A percentile compares a stretch with the other conserved stretches of the same genome.
These are phyloP conservation scores for Trebouxiophyceae sp. DNA, from an alignment of 163 green algal genomes.

Conservation along the genomic window DNA sequence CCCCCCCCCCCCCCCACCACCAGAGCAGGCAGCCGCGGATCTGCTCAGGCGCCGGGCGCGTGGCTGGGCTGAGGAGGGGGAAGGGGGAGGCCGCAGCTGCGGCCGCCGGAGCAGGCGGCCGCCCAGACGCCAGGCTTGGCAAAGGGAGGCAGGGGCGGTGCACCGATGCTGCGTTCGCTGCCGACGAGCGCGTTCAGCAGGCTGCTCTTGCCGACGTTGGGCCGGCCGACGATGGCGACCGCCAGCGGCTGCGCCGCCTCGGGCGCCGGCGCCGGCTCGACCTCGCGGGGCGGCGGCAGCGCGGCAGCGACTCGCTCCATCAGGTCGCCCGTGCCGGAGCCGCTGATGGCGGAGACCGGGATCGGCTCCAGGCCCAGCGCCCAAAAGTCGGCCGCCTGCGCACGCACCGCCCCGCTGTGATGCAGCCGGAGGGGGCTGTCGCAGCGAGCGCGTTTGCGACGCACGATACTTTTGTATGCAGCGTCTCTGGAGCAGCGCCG, in stretches of 20 bases:
- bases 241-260: conserved; percentile 32
- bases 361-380: conserved; percentile 70
- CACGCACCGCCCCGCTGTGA: background rate
- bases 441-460: no score
- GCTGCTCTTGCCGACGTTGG: conserved; percentile 96
- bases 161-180: background rate
- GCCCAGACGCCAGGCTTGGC: no score
- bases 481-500: no score
- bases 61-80: no score
- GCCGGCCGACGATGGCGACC: conserved; percentile 90
- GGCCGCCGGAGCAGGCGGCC: no score
- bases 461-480: no score
- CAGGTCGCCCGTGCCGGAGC: conserved; percentile 58
- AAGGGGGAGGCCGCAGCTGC: no score
- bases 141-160: no score
- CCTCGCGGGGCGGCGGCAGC: conserved; percentile 19
- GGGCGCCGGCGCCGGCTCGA: background rate
- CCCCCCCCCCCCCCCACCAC: no score
- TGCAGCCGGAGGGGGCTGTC: no score
- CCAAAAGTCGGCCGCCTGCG: conserved; percentile 88
- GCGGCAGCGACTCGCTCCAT: conserved; percentile 29
- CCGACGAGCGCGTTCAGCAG: conserved; percentile 79
- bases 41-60: background rate
- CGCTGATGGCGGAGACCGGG: conserved; percentile 87
- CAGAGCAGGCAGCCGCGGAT: no score